These are phyloP conservation scores for Daldinia loculata DNA, from an alignment of 495 filamentous ascomycete species.

Conservation along the genomic window DNA sequence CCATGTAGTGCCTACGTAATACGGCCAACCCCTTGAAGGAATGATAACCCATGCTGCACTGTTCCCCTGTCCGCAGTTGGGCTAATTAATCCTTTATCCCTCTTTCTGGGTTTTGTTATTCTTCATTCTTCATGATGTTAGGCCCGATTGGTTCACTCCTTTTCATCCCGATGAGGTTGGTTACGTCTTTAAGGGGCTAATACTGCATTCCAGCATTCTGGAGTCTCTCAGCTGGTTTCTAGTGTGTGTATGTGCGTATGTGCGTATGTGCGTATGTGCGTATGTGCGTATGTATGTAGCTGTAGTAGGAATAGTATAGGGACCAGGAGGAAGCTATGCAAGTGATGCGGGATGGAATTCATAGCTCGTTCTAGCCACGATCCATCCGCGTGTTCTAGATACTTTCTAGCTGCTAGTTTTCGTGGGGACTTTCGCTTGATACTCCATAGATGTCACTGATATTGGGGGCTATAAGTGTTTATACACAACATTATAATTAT, in stretches of 20 bases:
- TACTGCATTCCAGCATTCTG: background rate
- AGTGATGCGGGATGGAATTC: background rate
- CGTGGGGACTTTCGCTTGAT: background rate
- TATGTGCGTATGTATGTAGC: background rate
- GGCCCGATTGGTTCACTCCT: conserved; percentile 27
- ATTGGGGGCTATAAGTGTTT: conserved; percentile 3
- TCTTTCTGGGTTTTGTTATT: conserved; percentile 1
- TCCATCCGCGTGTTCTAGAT: background rate
- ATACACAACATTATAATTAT: background rate
- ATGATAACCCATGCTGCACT: conserved; percentile 13
- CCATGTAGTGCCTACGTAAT: conserved; percentile 26
- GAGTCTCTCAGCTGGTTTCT: background rate
- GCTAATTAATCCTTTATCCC: conserved; percentile 33
- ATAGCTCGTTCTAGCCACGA: background rate
- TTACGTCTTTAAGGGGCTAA: conserved; percentile 5
- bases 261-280: background rate
- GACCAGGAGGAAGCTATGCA: background rate
- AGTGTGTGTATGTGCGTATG: background rate
- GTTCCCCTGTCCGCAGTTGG: conserved; percentile 12
- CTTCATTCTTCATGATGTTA: conserved; percentile 34
- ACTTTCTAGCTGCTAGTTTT: background rate
- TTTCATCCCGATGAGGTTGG: conserved; percentile 19
- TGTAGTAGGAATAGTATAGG: background rate
- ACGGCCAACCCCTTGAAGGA: conserved; percentile 34
- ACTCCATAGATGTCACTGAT: background rate